These are phyloP conservation scores for Saccharomycopsis olivae DNA, from an alignment of 805 yeast species.

Conservation along the genomic window DNA sequence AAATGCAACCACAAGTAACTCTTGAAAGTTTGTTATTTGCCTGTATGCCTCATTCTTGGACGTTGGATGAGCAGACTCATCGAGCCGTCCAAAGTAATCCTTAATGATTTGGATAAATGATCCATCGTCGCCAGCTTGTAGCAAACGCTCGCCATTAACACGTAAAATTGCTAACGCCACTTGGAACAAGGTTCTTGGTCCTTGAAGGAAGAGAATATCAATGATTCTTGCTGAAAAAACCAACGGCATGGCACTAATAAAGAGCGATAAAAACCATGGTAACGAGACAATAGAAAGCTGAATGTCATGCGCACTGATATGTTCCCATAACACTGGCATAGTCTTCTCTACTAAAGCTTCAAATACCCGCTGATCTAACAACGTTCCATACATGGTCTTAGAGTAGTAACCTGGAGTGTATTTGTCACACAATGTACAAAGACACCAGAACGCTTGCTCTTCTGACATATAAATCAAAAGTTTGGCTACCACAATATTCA, in stretches of 20 bases:
- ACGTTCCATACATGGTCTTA: constrained; percentile 93
- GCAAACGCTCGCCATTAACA: constrained; percentile 74
- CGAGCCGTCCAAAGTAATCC: constrained; percentile 66
- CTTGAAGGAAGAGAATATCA: constrained; percentile 84
- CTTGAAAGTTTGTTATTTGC: constrained; percentile 76
- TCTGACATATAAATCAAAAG: constrained; percentile 79
- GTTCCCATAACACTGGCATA: constrained; percentile 82
- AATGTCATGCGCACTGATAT: constrained; percentile 67
- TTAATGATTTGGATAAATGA: constrained; percentile 79
- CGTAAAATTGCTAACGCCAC: constrained; percentile 86
- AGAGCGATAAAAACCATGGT: constrained; percentile 93
- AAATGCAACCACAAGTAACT: constrained; percentile 81
- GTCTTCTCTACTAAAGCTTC: constrained; percentile 83
- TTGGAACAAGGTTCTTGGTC: constrained; percentile 82
- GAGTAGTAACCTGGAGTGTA: constrained; percentile 94
- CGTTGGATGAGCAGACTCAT: constrained; percentile 68
- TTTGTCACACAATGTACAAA: constrained; percentile 69
- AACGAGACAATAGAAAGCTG: constrained; percentile 87
- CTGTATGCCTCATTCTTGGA: constrained; percentile 53
- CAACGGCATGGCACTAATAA: constrained; percentile 87
- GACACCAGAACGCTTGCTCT: constrained; percentile 95
- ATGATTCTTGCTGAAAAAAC: constrained; percentile 86
- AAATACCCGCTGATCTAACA: constrained; percentile 87
- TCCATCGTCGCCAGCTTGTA: constrained; percentile 84
- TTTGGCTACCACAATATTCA: constrained; percentile 88